These are phyloP conservation scores for Alisma plantagoaquatica DNA, from an alignment of 106 monocot species.

Conservation along the genomic window DNA sequence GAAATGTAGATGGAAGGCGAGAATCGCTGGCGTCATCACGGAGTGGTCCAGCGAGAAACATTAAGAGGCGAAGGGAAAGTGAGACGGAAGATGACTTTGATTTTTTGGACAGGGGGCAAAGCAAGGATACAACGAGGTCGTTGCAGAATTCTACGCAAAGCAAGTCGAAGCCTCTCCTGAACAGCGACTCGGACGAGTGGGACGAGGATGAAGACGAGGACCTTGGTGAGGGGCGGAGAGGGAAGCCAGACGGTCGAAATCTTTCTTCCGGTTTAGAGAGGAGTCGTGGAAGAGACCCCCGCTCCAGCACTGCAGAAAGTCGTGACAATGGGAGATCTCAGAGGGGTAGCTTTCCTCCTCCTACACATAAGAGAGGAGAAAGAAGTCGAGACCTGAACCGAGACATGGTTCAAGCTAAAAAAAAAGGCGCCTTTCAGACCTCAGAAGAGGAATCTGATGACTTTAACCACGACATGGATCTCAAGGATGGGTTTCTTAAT, in stretches of 20 bases:
- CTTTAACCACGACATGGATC: too few species aligned
- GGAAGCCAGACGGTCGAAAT: conserved; percentile 4
- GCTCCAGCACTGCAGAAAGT: conserved; percentile 4
- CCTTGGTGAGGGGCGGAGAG: conserved; percentile 4
- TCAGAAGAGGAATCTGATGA: too few species aligned
- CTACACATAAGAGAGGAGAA: too few species aligned
- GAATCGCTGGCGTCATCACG: neutral
- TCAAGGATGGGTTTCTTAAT: too few species aligned
- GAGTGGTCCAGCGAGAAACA: neutral
- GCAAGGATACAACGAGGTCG: neutral
- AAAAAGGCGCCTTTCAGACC: too few species aligned
- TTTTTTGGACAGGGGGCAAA: neutral
- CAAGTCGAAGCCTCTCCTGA: conserved; percentile 11
- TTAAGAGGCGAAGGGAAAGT: conserved; percentile 12
- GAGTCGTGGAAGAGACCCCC: conserved; percentile 14
- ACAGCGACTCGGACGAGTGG: conserved; percentile 19
- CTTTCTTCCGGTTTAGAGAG: conserved; percentile 14
- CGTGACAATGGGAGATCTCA: too few species aligned
- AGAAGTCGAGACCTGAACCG: too few species aligned
- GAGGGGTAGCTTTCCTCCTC: too few species aligned
- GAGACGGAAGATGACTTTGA: neutral
- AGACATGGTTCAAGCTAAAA: too few species aligned
- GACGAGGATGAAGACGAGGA: conserved; percentile 26
- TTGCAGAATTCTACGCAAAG: neutral
- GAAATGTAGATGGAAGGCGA: conserved; percentile 4